Percentiles rank a stretch among this genome's conserved stretches.
Conservation (phyloP, 441 rosid genomes). For the Viola pubescens region DNA sequence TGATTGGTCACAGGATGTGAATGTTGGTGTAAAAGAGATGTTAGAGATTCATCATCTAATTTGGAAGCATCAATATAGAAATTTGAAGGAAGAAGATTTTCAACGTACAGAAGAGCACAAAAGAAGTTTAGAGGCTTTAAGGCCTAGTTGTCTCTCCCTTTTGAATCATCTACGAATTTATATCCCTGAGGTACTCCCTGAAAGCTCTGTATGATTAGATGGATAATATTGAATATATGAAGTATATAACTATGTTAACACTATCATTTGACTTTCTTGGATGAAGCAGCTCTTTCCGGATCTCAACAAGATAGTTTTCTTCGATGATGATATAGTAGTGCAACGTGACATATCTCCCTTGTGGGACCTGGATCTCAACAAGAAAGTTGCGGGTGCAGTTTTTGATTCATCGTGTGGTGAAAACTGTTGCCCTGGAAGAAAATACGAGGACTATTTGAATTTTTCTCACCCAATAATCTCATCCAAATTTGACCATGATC, state of each 20-base stretch:
- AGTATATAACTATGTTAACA: constrained; percentile 14
- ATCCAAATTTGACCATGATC: constrained; percentile 43
- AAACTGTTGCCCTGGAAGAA: constrained; percentile 79
- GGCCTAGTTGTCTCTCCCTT: constrained; percentile 57
- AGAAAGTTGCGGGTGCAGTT: constrained; percentile 76
- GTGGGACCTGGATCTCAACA: constrained; percentile 69
- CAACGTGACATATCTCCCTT: constrained; percentile 75
- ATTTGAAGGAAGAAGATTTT: constrained; percentile 46
- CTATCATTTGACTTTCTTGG: constrained; percentile 31
- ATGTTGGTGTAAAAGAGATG: constrained; percentile 62
- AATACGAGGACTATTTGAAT: constrained; percentile 67
- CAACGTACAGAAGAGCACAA: constrained; percentile 24
- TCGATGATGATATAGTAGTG: constrained; percentile 87
- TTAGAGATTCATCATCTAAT: constrained; percentile 55
- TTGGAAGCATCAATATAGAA: constrained; percentile 50
- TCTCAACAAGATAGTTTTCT: constrained; percentile 78
- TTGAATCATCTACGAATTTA: constrained; percentile 79
- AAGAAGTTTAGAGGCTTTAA: constrained; percentile 44
- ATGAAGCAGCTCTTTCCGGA: constrained; percentile 79
- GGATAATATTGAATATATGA: constrained; percentile 15
- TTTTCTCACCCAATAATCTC: constrained; percentile 68
- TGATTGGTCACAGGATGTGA: constrained; percentile 79
- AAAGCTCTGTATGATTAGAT: constrained; percentile 18
- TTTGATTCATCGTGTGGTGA: constrained; percentile 64
- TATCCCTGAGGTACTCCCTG: constrained; percentile 57